Base-by-base conservation (phyloP, 805 yeast genomes). In the Candida namnaoensis region DNA sequence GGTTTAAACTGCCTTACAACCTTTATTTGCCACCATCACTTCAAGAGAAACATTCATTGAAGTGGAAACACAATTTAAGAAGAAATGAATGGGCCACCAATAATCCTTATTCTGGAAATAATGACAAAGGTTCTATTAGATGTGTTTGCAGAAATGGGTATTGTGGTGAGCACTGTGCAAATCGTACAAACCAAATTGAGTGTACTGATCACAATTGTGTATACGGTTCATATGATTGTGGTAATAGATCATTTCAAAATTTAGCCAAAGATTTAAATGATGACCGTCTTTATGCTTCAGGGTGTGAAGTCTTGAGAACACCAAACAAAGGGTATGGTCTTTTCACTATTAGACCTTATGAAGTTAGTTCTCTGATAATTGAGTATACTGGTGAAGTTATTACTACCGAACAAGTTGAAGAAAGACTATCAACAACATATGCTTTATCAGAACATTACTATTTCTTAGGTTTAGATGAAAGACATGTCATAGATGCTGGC, bases 301-400 rank as follows among this genome's bases (percentile, higher is more conserved):
- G 61, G 2, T 52, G 44, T 39, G 66, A 62, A 40, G 61, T 66
- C n/a, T 47, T 64, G 5, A 44, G 50, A 38, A 65, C 73, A 0
- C 62, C 61, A 14, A 49, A 51, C 27, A 68, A 67, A 44, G 76
- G 76, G 4, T 57, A 53, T 41, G 78, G 77, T 1, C 52, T 72
- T 12, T 46, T 67, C 14, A 65, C 76, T 3, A 51, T 57, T 4
- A 51, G 69, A 28, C 46, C 51, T 1, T 69, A 65, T 37, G 47
- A 54, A 5, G 62, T 69, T 13, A 65, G 62, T 5, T 61, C 60
- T 36, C 54, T 72, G n/a, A 62, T 72, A 27, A 52, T 68, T 27
- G 78, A 72, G 47, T 72, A 71, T 47, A 64, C 72, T 2, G 78
- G 78, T 11, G 78, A 73, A 41, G 68, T 72, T 13, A 62, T 73